Evolutionary conservation across 169 alveolate genomes (phyloP), one percentile per base, ranked within the genome.

Genomic region (Cyclospora cayetanensis): DNA sequence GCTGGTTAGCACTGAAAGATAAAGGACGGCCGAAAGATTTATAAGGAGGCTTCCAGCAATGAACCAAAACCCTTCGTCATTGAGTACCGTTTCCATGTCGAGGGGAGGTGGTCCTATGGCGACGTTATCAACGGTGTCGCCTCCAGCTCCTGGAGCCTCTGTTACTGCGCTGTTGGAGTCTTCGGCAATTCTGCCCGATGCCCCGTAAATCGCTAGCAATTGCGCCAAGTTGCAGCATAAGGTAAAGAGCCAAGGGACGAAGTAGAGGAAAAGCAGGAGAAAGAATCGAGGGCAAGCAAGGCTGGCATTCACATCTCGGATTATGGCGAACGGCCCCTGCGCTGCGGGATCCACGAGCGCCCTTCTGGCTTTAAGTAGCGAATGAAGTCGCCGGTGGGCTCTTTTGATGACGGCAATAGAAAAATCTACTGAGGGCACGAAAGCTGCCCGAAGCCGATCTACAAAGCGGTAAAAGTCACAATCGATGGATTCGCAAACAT

Each of bases 241-340:
- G 1, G 90, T 80, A 20, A 52, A 35, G 31, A 80, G 74, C 90
- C 90, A 80, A 15, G 90, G 90, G 34, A 80, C 29, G 35, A 80
- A 80, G 74, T 29, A 80, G 37, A 50, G 31, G 29, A 41, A 50
- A 15, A 80, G 25, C 46, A 65, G 34, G 63, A 37, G 27, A 41
- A 70, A 80, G 27, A 60, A 80, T 7, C 29, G 22, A 11, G 43
- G n/a, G 20, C 27, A 31, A 4, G 90, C 68, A 0, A 80, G 27
- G 11, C 74, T 29, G 34, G 43, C 31, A 18, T 80, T 60, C 12
- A 80, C 53, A 4, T 80, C 90, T 22, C 43, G 43, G 0, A 46
- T 39, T 7, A 80, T 35, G 2, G 76, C 46, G 29, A 80, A 37
- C 3, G 90, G 76, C 9, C 90, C 90, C 20, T 80, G 43, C 37